A percentile compares a stretch with the other conserved stretches of the same genome.
phyloP scores from a whole-genome alignment of 179 eudicot species.

The Nepenthes alata region DNA sequence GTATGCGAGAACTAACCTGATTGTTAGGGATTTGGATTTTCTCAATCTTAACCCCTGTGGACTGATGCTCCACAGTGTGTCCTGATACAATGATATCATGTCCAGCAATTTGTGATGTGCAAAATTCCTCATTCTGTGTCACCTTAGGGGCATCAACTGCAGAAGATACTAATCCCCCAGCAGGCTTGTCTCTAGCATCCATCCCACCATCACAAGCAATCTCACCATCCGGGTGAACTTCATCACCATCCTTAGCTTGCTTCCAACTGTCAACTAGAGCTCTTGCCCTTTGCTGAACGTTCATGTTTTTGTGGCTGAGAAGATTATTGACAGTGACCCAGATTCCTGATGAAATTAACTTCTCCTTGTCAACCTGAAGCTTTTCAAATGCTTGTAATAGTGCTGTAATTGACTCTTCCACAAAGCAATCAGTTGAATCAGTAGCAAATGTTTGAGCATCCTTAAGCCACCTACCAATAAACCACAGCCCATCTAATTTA shows the following conservation, averaged over 20 bases:
- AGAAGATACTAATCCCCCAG: constrained; percentile 11
- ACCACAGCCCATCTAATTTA: constrained; percentile 56
- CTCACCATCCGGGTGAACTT: constrained; percentile 16
- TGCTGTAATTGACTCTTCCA: constrained; percentile 49
- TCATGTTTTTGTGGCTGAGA: constrained; percentile 37
- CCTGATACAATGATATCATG: constrained; percentile 16
- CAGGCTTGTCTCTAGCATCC: constrained; percentile 6
- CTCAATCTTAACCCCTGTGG: constrained; percentile 15
- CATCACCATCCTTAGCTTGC: constrained; percentile 14
- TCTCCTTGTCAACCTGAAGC: constrained; percentile 37
- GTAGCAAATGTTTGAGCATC: constrained; percentile 32
- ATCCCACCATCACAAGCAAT: constrained; percentile 13
- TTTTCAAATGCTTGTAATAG: constrained; percentile 59
- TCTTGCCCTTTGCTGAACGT: constrained; percentile 53
- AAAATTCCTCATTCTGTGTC: constrained; percentile 14
- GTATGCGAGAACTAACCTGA: constrained; percentile 12
- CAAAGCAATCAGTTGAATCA: constrained; percentile 36
- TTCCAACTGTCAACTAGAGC: constrained; percentile 47
- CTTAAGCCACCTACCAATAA: constrained; percentile 57
- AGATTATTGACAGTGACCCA: constrained; percentile 42
- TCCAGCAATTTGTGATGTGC: constrained; percentile 13
- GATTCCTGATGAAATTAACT: constrained; percentile 40
- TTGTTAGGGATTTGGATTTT: constrained; percentile 11
- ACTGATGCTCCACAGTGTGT: constrained; percentile 12
- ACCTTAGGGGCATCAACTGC: background rate